Evolutionary conservation across 2,329 filamentous ascomycete genomes (phyloP).

Genomic region (Fusarium burgessii): DNA sequence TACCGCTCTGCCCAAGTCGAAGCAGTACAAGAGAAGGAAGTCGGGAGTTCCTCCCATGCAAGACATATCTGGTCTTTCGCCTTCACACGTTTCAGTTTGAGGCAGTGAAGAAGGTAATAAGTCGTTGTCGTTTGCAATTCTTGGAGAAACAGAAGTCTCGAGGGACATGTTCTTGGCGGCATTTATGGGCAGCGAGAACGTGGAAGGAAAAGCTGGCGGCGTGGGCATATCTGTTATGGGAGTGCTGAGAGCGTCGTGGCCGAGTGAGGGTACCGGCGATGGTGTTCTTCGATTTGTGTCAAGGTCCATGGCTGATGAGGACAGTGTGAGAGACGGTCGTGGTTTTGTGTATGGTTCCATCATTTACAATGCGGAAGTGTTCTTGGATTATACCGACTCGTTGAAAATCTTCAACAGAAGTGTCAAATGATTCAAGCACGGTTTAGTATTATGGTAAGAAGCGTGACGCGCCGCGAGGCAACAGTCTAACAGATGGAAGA

Average conservation of each 20-base stretch:
- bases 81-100: conserved; percentile 19
- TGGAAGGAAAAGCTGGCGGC: conserved; percentile 33
- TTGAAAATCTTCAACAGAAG: conserved; percentile 2
- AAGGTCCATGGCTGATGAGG: conserved; percentile 36
- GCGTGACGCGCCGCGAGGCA: conserved; percentile 28
- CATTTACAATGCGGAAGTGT: neutral
- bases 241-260: conserved; percentile 34
- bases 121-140: conserved; percentile 12
- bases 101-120: conserved; percentile 21
- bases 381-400: neutral
- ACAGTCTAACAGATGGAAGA: conserved; percentile 33
- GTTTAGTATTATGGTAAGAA: conserved; percentile 9
- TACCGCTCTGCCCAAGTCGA: conserved; percentile 38
- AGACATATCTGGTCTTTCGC: conserved; percentile 14
- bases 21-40: conserved; percentile 44
- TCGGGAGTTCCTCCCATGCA: conserved; percentile 31
- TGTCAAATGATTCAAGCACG: conserved; percentile 4
- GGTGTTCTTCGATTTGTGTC: conserved; percentile 33
- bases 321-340: conserved; percentile 24
- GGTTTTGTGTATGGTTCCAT: conserved; percentile 34
- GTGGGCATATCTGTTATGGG: conserved; percentile 36
- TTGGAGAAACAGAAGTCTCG: conserved; percentile 5
- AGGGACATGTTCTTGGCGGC: conserved; percentile 23
- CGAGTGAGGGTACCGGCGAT: conserved; percentile 34
- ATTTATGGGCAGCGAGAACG: conserved; percentile 18